Evolutionary conservation across 345 rosid species (phyloP), one percentile per base, ranked within the genome.

Genomic region (Heritiera fomes): DNA sequence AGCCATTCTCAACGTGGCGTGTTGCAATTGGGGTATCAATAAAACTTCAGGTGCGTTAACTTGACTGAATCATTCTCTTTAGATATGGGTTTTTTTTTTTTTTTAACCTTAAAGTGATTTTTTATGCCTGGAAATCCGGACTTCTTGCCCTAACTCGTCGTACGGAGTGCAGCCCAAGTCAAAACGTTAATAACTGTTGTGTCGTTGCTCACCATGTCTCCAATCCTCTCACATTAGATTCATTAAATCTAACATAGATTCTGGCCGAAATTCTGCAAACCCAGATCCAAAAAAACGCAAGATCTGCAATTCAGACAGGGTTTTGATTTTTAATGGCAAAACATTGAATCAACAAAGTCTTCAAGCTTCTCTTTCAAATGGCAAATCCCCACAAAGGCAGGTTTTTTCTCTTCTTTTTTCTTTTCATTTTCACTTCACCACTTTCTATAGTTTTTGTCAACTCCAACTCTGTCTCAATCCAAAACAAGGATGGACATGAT

Each of bases 371-470:
- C 32, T 79, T 79, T 82, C 73, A 50, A 79, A 90, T 91, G 97
- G 97, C 87, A 56, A 69, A 46, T 86, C 63, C 78, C 59, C 84
- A 18, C 62, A 79, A 82, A 78, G 91, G 91, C 93, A 94, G 88
- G 97, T 86, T 85, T 17, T 64, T 84, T 47, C 58, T 89, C 28
- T 81, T 86, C 75, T 79, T 14, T 82, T 73, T 86, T 56, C 83
- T 91, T 76, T 73, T 88, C 71, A 60, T 87, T 80, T 86, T 86
- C 15, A 76, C 78, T 80, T 77, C 77, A 7, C 79, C 70, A 53
- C 41, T 45, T 47, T 74, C 80, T 76, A 59, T 78, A 61, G 46
- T 85, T 41, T 74, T 80, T 20, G 76, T 82, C 32, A 71, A 71
- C 64, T 78, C 84, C 69, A 83, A 55, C 78, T 81, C 87, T 30